phyloP scores from a whole-genome alignment of 371 early-diverging fungal species.

The Mucor circinelloides region DNA sequence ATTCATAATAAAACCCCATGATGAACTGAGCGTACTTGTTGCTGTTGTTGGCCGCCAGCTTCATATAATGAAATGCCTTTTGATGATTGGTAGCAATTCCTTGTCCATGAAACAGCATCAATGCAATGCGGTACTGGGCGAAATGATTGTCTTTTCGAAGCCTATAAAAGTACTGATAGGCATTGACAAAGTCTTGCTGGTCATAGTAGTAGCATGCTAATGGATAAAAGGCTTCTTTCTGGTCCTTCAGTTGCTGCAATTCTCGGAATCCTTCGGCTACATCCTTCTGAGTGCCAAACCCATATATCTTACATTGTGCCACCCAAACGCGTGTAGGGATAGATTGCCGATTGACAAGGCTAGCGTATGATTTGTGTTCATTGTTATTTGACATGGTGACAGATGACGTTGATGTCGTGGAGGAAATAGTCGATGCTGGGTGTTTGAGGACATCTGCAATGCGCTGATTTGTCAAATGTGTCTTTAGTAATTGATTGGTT shows the following conservation, averaged over 20 bases:
- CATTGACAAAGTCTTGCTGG: constrained; percentile 6
- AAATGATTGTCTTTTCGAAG: constrained; percentile 10
- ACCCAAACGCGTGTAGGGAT: constrained; percentile 37
- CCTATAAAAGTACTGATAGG: constrained; percentile 19
- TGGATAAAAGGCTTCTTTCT: constrained; percentile 25
- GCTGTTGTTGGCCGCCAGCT: constrained; percentile 19
- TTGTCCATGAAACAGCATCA: constrained; percentile 15
- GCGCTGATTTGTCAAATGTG: not conserved
- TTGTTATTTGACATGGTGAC: not conserved
- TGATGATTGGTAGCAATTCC: constrained; percentile 2
- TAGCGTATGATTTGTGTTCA: not conserved
- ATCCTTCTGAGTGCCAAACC: constrained; percentile 30
- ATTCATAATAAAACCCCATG: constrained; percentile 33
- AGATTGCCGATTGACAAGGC: not conserved
- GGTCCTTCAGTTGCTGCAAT: constrained; percentile 13
- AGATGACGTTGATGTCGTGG: not conserved
- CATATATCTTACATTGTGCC: constrained; percentile 42
- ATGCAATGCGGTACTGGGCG: constrained; percentile 22
- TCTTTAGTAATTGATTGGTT: not conserved
- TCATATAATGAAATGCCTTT: constrained; percentile 8
- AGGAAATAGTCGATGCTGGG: not conserved
- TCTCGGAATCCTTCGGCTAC: constrained; percentile 30
- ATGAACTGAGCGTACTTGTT: constrained; percentile 38
- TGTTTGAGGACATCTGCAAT: not conserved
- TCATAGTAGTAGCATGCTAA: constrained; percentile 28